Base-by-base conservation (phyloP, 1,284 basidiomycete genomes). In the Cutaneotrichosporon curvatum region DNA sequence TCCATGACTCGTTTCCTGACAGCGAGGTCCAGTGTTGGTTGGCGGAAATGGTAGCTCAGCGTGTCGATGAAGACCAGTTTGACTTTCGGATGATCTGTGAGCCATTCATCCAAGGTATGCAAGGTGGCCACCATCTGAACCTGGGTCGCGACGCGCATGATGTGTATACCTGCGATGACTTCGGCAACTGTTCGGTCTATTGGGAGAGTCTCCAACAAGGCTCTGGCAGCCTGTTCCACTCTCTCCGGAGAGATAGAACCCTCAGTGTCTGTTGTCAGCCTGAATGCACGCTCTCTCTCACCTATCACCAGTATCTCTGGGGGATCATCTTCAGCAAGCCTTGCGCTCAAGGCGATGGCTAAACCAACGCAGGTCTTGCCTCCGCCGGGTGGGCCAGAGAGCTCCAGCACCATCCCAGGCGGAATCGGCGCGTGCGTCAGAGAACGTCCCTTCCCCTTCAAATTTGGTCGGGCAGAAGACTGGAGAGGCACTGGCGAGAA, bases 11-110 rank as follows among this genome's bases (percentile, higher is more conserved):
- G 52, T 19, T 59, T 58, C 33, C 61, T 51, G 0, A 57, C 49
- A 9, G 23, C 40, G 14, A 58, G 50, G 8, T 71, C 70, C 14
- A 71, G 42, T 4, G 53, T 47, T 4, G 70, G 71, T 22, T 71
- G 66, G 1, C 71, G 59, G 43, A 73, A 67, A 43, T 70, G 70
- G 50, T 55, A 67, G 33, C 66, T 70, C 15, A 73, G 51, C 1
- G 67, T 70, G 49, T 73, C 71, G 39, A 73, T 60, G 14, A 70
- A 37, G 14, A 73, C 52, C 3, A 72, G 59, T 32, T 62, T 61
- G 20, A 70, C 64, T 38, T 60, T 58, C 0, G 67, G 63, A 53
- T 71, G 65, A 0, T 47, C 41, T 25, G 52, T 49, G 12, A 73
- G 54, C 67, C 68, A 73, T 2, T 58, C 56, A 22, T 70, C 68